A percentile compares a stretch with the other conserved stretches of the same genome.
phyloP scores from a whole-genome alignment of 257 asterid genomes.

The Solanum sitiens region DNA sequence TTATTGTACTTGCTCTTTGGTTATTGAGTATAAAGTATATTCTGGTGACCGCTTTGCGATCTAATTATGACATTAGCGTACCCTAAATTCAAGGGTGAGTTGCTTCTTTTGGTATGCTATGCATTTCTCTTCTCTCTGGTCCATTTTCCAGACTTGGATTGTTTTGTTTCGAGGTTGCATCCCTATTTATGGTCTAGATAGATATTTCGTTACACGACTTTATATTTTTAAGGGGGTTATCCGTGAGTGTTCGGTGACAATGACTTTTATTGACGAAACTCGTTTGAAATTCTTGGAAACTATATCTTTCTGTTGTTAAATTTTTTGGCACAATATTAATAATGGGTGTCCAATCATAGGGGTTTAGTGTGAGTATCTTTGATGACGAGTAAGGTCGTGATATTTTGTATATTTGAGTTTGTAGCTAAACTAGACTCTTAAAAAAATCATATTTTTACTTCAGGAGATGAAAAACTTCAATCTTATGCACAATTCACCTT shows the following conservation, averaged over 20 bases:
- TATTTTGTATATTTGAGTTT: background rate
- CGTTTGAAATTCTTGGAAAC: background rate
- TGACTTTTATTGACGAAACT: background rate
- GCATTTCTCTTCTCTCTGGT: background rate
- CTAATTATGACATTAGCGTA: background rate
- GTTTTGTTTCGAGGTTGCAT: background rate
- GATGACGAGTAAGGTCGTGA: background rate
- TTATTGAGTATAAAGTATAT: background rate
- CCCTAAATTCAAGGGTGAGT: background rate
- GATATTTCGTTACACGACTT: too few relatives aligned
- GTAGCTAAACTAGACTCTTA: background rate
- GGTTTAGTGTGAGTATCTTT: background rate
- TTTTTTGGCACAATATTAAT: background rate
- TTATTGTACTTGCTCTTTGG: background rate
- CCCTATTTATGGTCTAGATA: too few relatives aligned
- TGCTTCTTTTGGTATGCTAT: background rate
- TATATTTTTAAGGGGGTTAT: too few relatives aligned
- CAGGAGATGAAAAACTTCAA: background rate
- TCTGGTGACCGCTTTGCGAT: background rate
- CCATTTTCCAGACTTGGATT: background rate
- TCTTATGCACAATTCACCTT: background rate
- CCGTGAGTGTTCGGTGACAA: background rate
- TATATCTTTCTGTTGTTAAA: background rate
- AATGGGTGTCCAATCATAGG: background rate
- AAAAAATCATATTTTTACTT: background rate